Conservation (phyloP, 352 stramenopile genomes). For the Globisporangium heterothallicum region DNA sequence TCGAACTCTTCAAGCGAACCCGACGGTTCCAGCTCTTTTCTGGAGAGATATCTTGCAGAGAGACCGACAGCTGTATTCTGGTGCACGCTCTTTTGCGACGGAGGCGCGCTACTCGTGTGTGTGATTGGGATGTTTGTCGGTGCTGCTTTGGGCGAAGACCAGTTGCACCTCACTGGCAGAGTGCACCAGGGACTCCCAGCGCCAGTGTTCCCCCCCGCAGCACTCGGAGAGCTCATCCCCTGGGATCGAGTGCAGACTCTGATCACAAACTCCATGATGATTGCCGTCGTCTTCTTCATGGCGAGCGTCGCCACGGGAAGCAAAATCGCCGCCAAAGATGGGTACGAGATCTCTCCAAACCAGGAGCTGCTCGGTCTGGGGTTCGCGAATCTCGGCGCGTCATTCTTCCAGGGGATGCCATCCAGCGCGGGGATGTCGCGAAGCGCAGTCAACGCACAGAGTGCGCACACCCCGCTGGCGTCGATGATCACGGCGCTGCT, state of each 20-base stretch:
- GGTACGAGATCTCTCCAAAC: conserved; percentile 76
- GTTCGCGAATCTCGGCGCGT: conserved; percentile 85
- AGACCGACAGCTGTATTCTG: conserved; percentile 29
- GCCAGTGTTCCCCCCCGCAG: conserved; percentile 39
- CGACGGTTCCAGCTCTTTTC: neutral
- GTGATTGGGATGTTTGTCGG: conserved; percentile 60
- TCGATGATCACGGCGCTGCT: conserved; percentile 86
- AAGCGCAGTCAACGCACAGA: conserved; percentile 90
- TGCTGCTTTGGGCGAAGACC: conserved; percentile 54
- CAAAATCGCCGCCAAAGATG: conserved; percentile 73
- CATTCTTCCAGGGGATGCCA: conserved; percentile 89
- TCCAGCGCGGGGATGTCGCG: conserved; percentile 87
- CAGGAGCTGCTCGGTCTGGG: conserved; percentile 90
- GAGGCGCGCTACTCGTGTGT: conserved; percentile 76
- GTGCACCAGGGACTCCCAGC: conserved; percentile 71
- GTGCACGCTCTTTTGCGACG: conserved; percentile 43
- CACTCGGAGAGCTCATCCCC: conserved; percentile 36
- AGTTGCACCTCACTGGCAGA: conserved; percentile 65
- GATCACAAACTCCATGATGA: conserved; percentile 67
- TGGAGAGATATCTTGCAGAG: conserved; percentile 5
- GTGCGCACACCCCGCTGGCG: conserved; percentile 81
- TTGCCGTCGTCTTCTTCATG: conserved; percentile 91
- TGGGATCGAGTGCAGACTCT: conserved; percentile 52
- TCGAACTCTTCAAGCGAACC: neutral
- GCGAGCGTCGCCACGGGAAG: conserved; percentile 89